Conservation (phyloP, 1,139 yeast genomes). For the Kazachstania sp. region DNA sequence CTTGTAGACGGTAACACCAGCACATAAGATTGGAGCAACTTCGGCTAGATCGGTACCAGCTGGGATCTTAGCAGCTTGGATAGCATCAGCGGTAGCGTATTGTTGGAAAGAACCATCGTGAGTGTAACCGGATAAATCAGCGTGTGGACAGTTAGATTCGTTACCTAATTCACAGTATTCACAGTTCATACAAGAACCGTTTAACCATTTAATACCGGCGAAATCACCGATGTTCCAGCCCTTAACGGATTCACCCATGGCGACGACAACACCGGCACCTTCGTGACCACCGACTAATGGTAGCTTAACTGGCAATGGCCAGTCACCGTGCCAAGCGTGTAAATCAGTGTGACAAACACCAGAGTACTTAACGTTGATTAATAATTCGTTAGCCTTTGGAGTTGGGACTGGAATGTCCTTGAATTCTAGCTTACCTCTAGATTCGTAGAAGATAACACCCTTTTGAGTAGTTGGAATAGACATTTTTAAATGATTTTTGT, state of each 20-base stretch:
- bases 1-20: slow-evolving; percentile 79
- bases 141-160: slow-evolving; percentile 62
- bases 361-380: slow-evolving; percentile 61
- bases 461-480: slow-evolving; percentile 53
- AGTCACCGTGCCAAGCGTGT: slow-evolving; percentile 76
- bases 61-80: slow-evolving; percentile 76
- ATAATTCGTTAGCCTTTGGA: slow-evolving; percentile 59
- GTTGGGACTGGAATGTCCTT: slow-evolving; percentile 59
- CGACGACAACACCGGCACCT: slow-evolving; percentile 80
- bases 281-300: slow-evolving; percentile 82
- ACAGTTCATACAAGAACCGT: slow-evolving; percentile 66
- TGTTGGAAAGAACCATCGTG: slow-evolving; percentile 82
- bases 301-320: slow-evolving; percentile 49
- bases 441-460: slow-evolving; percentile 61
- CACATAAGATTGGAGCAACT: slow-evolving; percentile 73
- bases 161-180: slow-evolving; percentile 60
- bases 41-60: slow-evolving; percentile 61
- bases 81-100: slow-evolving; percentile 77
- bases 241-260: slow-evolving; percentile 55
- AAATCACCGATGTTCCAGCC: slow-evolving; percentile 68
- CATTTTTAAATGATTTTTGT: slow-evolving; percentile 7
- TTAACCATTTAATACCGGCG: slow-evolving; percentile 71
- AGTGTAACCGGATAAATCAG: slow-evolving; percentile 69
- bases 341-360: slow-evolving; percentile 77
- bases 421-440: slow-evolving; percentile 57